Percentiles rank a stretch among this genome's conserved stretches.
Conservation (phyloP, 1,284 basidiomycete genomes). For the Takashimella koratensis region DNA sequence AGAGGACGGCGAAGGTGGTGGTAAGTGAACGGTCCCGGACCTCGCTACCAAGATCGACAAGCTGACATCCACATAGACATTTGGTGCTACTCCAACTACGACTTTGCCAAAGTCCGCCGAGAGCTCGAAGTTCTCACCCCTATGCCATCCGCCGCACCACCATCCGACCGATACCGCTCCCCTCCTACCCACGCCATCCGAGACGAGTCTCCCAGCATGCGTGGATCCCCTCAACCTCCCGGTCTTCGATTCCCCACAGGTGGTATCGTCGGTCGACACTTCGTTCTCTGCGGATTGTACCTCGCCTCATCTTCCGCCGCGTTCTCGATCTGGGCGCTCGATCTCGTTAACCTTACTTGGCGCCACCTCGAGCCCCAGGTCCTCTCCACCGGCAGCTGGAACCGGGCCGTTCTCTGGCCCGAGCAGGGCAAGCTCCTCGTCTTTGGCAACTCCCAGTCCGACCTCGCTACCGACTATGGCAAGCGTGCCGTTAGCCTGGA, state of each 20-base stretch:
- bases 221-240: constrained; percentile 68
- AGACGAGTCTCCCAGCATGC: constrained; percentile 50
- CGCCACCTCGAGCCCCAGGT: constrained; percentile 76
- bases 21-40: too few species aligned
- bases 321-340: constrained; percentile 85
- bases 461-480: constrained; percentile 87
- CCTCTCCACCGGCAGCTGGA: constrained; percentile 77
- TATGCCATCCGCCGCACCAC: constrained; percentile 50
- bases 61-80: constrained; percentile 25
- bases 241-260: constrained; percentile 91
- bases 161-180: constrained; percentile 54
- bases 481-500: constrained; percentile 84
- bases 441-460: constrained; percentile 80
- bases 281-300: constrained; percentile 85
- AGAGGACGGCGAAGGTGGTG: constrained; percentile 42
- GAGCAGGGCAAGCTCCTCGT: constrained; percentile 75
- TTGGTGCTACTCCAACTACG: constrained; percentile 46
- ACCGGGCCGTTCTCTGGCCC: constrained; percentile 76
- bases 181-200: constrained; percentile 63
- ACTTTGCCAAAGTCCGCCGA: constrained; percentile 92
- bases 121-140: constrained; percentile 84
- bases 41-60: constrained; percentile 49
- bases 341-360: constrained; percentile 75
- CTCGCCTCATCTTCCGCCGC: constrained; percentile 69
- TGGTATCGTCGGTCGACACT: constrained; percentile 77